Evolutionary conservation across 306 rosid genomes (phyloP), one percentile per base, ranked within the genome.

Genomic region (Argentina anserina): DNA sequence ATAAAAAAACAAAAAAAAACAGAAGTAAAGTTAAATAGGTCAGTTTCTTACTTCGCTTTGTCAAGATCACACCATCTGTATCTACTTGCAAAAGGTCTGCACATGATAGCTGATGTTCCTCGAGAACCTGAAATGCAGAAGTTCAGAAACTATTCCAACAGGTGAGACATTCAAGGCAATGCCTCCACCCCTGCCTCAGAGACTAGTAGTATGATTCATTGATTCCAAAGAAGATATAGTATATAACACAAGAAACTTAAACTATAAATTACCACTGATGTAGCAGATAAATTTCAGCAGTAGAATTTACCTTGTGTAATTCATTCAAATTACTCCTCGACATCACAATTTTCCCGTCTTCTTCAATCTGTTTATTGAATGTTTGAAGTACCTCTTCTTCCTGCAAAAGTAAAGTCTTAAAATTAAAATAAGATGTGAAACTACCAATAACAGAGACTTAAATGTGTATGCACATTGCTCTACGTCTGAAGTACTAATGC

Each of bases 311-410:
- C 96, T 89, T 90, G 4, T 88, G 85, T 73, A 94, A 60, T 80
- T 89, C 96, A 81, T 87, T 88, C 81, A 91, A 79, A 88, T 92
- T 91, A 82, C 96, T 91, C 50, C 98, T 83, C 50, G 96, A 87
- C 77, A 84, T 83, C 81, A 94, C 89, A 75, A 94, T 79, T 87
- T 86, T 85, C 74, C 91, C 82, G 78, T 94, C 99, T 74, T 94
- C 97, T 70, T 94, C 99, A 21, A 94, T 86, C 82, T 94, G 99
- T 79, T 91, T 94, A 79, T 84, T 85, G 81, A 94, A 94, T 64
- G 89, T 85, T 80, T 40, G 75, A 65, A 91, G 95, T 39, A 76
- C 60, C 82, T 88, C 95, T 40, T 94, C 97, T 69, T 94, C 99
- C 99, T 94, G 80, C 25, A 82, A 74, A 74, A 71, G 36, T 70